Evolutionary conservation across 2,329 filamentous ascomycete species (phyloP).

Genomic region (Colletotrichum brevisporum): DNA sequence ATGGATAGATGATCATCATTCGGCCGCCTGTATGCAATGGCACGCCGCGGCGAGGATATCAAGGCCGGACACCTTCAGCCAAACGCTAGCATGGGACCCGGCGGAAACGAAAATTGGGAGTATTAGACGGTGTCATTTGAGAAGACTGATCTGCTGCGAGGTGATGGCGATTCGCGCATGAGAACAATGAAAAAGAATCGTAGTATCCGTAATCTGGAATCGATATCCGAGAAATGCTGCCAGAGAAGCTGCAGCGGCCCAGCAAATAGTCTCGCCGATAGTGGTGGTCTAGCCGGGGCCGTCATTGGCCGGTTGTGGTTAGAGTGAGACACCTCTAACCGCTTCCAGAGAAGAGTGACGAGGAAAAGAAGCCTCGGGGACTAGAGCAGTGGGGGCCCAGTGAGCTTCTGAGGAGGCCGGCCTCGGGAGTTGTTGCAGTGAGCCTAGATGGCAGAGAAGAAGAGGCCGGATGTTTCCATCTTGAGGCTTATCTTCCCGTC

Average conservation of each 20-base stretch:
- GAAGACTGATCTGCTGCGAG: background rate
- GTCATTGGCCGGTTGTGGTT: conserved; percentile 11
- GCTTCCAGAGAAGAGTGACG: conserved; percentile 9
- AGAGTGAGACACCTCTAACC: conserved; percentile 26
- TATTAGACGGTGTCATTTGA: no score
- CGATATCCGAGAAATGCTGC: background rate
- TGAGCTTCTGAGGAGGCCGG: background rate
- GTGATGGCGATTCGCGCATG: background rate
- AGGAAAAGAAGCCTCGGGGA: conserved; percentile 10
- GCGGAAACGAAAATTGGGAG: background rate
- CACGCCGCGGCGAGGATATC: background rate
- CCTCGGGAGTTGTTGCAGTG: conserved; percentile 5
- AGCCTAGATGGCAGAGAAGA: background rate
- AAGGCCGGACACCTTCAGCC: background rate
- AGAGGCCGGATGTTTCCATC: background rate
- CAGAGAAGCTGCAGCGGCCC: conserved; percentile 4
- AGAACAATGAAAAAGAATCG: background rate
- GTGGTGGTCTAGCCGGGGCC: conserved; percentile 9
- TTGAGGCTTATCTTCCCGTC: no score
- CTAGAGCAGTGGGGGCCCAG: conserved; percentile 1
- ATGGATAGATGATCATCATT: background rate
- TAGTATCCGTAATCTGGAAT: background rate
- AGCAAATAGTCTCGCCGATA: conserved; percentile 32
- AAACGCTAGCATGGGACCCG: background rate
- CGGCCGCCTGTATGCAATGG: background rate